Evolutionary conservation across 352 stramenopile species (phyloP).

Genomic region (Phytophthora agathidicida): DNA sequence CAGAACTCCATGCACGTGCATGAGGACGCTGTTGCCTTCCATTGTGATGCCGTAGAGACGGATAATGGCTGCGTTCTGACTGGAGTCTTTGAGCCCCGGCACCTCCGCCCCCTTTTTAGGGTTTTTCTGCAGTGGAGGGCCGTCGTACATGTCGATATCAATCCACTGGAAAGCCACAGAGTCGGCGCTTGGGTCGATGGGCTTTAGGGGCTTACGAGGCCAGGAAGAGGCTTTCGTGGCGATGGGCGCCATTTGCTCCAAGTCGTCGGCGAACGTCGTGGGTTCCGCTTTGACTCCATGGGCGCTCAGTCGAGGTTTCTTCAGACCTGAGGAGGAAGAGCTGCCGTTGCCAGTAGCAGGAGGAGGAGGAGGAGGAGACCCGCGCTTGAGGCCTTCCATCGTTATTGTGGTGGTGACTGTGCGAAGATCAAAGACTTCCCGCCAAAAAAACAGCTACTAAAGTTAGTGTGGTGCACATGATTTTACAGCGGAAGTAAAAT

Average conservation of each 20-base stretch:
- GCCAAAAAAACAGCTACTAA: slow-evolving; percentile 20
- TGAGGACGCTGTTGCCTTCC: slow-evolving; percentile 94
- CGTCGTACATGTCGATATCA: slow-evolving; percentile 98
- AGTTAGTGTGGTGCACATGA: slow-evolving; percentile 2
- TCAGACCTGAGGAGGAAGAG: slow-evolving; percentile 17
- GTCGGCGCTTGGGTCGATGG: slow-evolving; percentile 43
- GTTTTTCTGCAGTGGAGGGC: slow-evolving; percentile 86
- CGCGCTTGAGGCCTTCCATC: slow-evolving; percentile 48
- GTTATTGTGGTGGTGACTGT: slow-evolving; percentile 21
- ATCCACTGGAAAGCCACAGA: slow-evolving; percentile 95
- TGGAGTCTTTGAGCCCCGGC: slow-evolving; percentile 84
- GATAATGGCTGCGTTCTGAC: slow-evolving; percentile 93
- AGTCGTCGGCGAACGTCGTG: slow-evolving; percentile 59
- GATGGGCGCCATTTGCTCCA: slow-evolving; percentile 66
- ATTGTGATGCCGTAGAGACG: slow-evolving; percentile 97
- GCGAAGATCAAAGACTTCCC: too few relatives aligned
- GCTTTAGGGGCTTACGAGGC: slow-evolving; percentile 51
- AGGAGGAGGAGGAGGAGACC: slow-evolving; percentile 5
- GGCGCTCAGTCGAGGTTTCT: slow-evolving; percentile 45
- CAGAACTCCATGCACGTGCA: slow-evolving; percentile 98
- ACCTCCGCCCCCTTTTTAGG: slow-evolving; percentile 76
- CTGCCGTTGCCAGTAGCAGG: background rate
- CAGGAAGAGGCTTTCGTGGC: slow-evolving; percentile 68
- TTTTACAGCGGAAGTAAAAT: background rate
- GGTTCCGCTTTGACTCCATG: slow-evolving; percentile 30